Evolutionary conservation across 2,329 filamentous ascomycete genomes (phyloP).

Genomic region (Onygena corvina): DNA sequence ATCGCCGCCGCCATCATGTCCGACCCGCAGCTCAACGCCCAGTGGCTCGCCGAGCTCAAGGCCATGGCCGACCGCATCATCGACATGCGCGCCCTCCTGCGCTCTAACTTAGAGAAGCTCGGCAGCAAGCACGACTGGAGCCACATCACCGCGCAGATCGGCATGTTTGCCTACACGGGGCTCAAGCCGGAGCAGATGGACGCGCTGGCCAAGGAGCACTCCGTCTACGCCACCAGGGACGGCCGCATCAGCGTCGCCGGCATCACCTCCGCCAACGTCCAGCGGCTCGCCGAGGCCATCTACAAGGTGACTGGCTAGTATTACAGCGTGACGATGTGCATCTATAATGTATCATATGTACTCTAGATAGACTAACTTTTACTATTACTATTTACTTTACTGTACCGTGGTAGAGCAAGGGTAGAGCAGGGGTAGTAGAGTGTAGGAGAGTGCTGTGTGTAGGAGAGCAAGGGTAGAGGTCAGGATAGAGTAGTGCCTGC

Average conservation of each 20-base stretch:
- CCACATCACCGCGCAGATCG: conserved; percentile 84
- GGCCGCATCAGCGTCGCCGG: conserved; percentile 42
- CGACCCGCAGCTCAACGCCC: conserved; percentile 68
- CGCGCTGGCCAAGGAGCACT: conserved; percentile 81
- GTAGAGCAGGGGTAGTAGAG: too few relatives aligned
- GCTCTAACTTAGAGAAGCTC: conserved; percentile 86
- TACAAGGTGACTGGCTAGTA: conserved; percentile 40
- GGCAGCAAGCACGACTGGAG: conserved; percentile 97
- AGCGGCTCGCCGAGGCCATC: conserved; percentile 40
- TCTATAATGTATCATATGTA: too few relatives aligned
- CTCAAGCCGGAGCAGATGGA: conserved; percentile 87
- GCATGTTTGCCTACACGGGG: conserved; percentile 99
- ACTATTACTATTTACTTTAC: too few relatives aligned
- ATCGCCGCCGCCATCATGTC: conserved; percentile 88
- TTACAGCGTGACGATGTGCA: too few relatives aligned
- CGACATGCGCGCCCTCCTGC: conserved; percentile 87
- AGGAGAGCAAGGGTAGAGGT: too few relatives aligned
- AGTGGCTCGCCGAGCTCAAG: conserved; percentile 96
- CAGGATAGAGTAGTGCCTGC: too few relatives aligned
- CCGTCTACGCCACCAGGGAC: conserved; percentile 86
- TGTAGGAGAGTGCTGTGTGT: too few relatives aligned
- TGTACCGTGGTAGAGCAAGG: too few relatives aligned
- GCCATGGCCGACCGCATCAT: conserved; percentile 99
- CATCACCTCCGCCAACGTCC: conserved; percentile 40
- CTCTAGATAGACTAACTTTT: too few relatives aligned